Base-by-base conservation (phyloP, 345 rosid species). In the Crucihimalaya himalaica region DNA sequence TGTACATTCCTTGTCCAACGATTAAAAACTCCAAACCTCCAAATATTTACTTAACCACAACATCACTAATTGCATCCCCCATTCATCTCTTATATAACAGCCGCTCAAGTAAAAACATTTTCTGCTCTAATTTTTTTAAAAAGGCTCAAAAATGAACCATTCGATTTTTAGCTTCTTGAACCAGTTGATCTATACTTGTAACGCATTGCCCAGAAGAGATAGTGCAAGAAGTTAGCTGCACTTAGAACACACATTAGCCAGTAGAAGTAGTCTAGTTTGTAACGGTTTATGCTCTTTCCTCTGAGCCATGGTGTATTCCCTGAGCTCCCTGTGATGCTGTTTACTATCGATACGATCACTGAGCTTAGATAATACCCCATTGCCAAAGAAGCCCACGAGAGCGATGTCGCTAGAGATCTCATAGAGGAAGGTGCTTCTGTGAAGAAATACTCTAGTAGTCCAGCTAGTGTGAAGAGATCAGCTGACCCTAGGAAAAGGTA, bases 201-300 rank as follows among this genome's bases (percentile, higher is more conserved):
- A 63, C 88, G 87, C 59, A 56, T 76, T 21, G 96, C 93, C 96
- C 97, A 94, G 75, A 84, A 88, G 58, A 94, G 88, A 79, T 87
- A 94, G 51, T 85, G 89, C 79, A 89, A 71, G 86, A 88, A 88
- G 70, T 93, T 93, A 12, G 87, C 50, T 45, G 86, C 88, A 57
- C 90, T 85, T 2, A 93, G 74, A 35, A 83, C 60, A 84, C 98
- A 91, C 96, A 93, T 86, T 77, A 91, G 76, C 98, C 97, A 89
- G 64, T 91, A 91, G 43, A 91, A 89, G 61, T 86, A 71, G 58
- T 93, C 96, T 13, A 91, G 85, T 71, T 73, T 88, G 78, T 86
- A 89, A 70, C 88, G 89, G 72, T 93, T 93, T 87, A 93, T 81
- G 79, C 81, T 88, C 70, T 77, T 78, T 14, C 98, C 97, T 54